Base-by-base conservation (phyloP, 1,284 basidiomycete species). In the Pisolithus thermaeus region DNA sequence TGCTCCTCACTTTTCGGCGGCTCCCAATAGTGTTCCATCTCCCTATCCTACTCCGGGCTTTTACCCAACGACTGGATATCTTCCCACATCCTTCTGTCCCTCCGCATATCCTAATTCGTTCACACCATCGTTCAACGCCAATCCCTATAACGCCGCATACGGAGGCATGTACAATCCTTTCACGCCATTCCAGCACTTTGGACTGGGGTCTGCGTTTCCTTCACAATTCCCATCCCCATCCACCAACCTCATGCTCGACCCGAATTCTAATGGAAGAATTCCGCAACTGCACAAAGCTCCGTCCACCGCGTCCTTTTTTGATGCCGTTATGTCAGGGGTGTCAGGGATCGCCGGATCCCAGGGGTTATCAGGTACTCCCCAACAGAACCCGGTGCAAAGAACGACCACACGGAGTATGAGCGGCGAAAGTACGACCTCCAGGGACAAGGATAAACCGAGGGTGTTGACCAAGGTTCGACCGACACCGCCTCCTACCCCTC, bases 391-490 rank as follows among this genome's bases (percentile, higher is more conserved):
- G 4, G 27, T 12, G 42, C 23, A 30, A 5, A 28, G 16, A 25
- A 27, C n/a, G 16, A n/a, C 14, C 18, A 22, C 4, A 12, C 42
- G 44, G 20, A 46, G 44, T 22, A 30, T n/a, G 8, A 32, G 28
- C 6, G 28, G 25, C 23, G 42, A 42, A 20, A 45, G n/a, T 28
- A 18, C 30, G 28, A 2, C n/a, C 12, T 27, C 42, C 16, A 32
- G 4, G 32, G 36, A 49, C 50, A 20, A 41, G 25, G 16, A 20
- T 28, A 61, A 63, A 4, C 59, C 48, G 27, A 64, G 63, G 4
- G 61, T 67, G 23, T 38, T 69, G 37, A 64, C 66, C n/a, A 69
- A 69, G 50, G 40, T 56, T 49, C 64, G 67, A 7, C 65, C 63
- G 8, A 45, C 50, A 23, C 66, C 64, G 50, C 70, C 57, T 52